Evolutionary conservation across 805 yeast genomes (phyloP).

Genomic region (Saturnispora ahearnii): DNA sequence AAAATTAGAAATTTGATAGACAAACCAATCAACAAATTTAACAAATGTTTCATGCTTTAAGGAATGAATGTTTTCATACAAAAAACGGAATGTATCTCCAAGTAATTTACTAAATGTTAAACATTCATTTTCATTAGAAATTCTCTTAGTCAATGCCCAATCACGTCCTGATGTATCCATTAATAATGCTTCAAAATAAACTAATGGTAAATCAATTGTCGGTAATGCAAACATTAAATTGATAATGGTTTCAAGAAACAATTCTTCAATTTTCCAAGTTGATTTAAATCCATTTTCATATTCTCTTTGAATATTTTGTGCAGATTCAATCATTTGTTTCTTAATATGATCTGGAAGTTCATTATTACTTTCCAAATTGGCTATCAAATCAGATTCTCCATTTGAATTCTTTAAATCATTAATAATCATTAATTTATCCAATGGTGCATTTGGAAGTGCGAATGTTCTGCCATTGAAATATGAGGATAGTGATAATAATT

Average conservation of each 20-base stretch:
- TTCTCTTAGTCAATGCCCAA: conserved; percentile 36
- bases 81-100: conserved; percentile 82
- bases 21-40: conserved; percentile 81
- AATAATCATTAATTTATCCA: conserved; percentile 51
- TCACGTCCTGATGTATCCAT: conserved; percentile 83
- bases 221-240: conserved; percentile 75
- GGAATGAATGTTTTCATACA: conserved; percentile 56
- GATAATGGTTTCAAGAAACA: conserved; percentile 74
- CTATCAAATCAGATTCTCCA: conserved; percentile 26
- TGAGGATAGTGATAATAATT: conserved; percentile 61
- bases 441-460: conserved; percentile 64
- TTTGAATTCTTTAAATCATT: conserved; percentile 34
- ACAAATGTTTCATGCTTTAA: conserved; percentile 70
- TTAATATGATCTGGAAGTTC: conserved; percentile 23
- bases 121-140: conserved; percentile 19
- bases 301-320: conserved; percentile 32
- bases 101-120: conserved; percentile 82
- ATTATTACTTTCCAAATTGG: conserved; percentile 21
- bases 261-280: conserved; percentile 88
- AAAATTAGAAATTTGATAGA: conserved; percentile 87
- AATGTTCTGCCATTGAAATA: conserved; percentile 62
- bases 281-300: conserved; percentile 35
- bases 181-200: conserved; percentile 76
- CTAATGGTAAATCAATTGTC: conserved; percentile 49
- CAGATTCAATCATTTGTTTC: conserved; percentile 23